Base-by-base conservation (phyloP, 768 basidiomycete species). In the Suillus variegatus region DNA sequence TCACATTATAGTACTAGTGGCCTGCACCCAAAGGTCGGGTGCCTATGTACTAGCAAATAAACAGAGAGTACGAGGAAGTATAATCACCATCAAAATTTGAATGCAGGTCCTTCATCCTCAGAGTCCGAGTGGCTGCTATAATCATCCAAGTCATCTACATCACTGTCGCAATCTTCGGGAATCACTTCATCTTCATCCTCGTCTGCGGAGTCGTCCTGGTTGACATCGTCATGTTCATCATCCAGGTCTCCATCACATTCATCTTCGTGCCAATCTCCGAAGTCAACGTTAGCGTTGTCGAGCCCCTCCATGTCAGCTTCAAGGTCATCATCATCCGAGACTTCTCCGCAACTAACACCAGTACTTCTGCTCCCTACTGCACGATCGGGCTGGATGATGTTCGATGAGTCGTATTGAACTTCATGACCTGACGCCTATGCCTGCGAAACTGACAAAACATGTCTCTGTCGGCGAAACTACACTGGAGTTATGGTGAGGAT, bases 381-480 rank as follows among this genome's bases (percentile, higher is more conserved):
- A 0, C 28, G 28, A 18, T 54, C 18, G 18, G 8, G 28, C 3
- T 54, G 28, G 28, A 32, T 5, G 2, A 32, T 10, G 4, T 54
- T 54, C 28, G 8, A 32, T 18, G 28, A 54, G 18, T 54, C 28
- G 4, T 54, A 54, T 32, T 54, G 52, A 54, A 32, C 52, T 54
- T 18, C 1, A 32, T 68, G 61, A 9, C 67, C 62, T n/a, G 4
- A 68, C 10, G 0, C 64, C 61, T n/a, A 68, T 63, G 3, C 61
- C 61, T 32, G 61, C 40, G 14, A 60, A 69, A 12, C 5, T n/a
- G 22, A 0, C 20, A 35, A 61, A 65, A 68, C 64, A 69, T 65
- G 20, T 69, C 67, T 14, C 44, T n/a, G 14, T 68, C 46, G 2
- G 60, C 51, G 2, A 66, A 70, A 7, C 69, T 70, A 3, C 0